Evolutionary conservation across 352 stramenopile genomes (phyloP), one percentile per base, ranked within the genome.

Genomic region (Discostella stelligera): DNA sequence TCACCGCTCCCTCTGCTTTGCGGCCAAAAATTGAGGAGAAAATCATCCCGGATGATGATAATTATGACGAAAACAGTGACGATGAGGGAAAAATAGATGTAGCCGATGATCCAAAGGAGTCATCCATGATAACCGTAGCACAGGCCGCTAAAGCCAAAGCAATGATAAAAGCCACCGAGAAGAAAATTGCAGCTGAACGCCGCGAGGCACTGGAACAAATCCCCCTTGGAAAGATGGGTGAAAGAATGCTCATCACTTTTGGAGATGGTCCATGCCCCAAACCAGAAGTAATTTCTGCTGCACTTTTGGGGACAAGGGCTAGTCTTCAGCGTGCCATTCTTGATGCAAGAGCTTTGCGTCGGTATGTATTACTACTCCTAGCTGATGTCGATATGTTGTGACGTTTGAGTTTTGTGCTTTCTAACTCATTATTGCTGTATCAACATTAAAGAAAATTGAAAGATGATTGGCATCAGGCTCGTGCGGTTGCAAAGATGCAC

Each of bases 161-260:
- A 14, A 44, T 8, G 11, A 14, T 11, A 10, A 52, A 49, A 72
- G 37, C 30, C 65, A 62, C 37, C 8, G 16, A 18, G 46, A 66
- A 63, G 21, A 67, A 66, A 61, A 58, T 49, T 62, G 32, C 23
- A 25, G 18, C 25, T 32, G 18, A 66, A 25, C 61, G 71, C 21
- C 16, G 66, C n/a, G 52, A 79, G 48, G 25, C 62, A 54, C 74
- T 87, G 39, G 59, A 84, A 53, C 25, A 76, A 20, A 90, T 92
- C 60, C 86, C 84, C 16, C 72, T 92, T 14, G 86, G 86, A 41
- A 79, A 65, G 58, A 78, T 82, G 50, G 86, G 84, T 7, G 78
- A 79, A 39, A 53, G 80, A 62, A 92, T 92, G 82, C 75, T 90
- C 41, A 79, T 86, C 11, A 85, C 84, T 4, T 92, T 92, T 83